phyloP scores from a whole-genome alignment of 202 grass and related monocot species.

The Setaria italica region DNA sequence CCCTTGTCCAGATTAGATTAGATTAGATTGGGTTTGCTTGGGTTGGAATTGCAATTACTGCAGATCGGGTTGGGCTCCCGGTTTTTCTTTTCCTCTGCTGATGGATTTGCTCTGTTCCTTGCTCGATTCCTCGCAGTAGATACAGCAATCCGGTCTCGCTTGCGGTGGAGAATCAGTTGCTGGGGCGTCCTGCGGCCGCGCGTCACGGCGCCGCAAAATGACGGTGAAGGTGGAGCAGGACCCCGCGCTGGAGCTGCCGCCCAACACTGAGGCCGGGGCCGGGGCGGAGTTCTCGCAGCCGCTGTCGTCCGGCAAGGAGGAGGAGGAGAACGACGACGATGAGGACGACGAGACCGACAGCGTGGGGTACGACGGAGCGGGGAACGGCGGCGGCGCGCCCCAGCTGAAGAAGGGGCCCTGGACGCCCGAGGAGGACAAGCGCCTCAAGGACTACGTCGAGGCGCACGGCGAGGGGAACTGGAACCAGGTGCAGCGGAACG shows the following conservation, averaged over 20 bases:
- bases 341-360: neutral
- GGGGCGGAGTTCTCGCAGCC: neutral
- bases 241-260: neutral
- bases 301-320: neutral
- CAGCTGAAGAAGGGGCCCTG: slow-evolving; percentile 71
- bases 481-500: slow-evolving; percentile 68
- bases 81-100: neutral
- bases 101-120: neutral
- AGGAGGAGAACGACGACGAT: neutral
- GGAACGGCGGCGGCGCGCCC: neutral
- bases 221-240: slow-evolving; percentile 1
- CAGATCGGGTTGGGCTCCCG: slow-evolving; percentile 8
- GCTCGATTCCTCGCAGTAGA: neutral
- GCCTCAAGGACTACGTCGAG: slow-evolving; percentile 54
- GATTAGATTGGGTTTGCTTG: neutral
- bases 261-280: neutral
- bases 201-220: neutral
- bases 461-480: slow-evolving; percentile 73
- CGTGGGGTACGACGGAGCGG: neutral
- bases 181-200: neutral
- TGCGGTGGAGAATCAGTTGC: neutral
- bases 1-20: neutral
- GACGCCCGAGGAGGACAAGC: slow-evolving; percentile 67
- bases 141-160: too few relatives aligned
- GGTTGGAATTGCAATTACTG: neutral